phyloP scores from a whole-genome alignment of 2,329 filamentous ascomycete species.

The Talaromyces atroroseus region DNA sequence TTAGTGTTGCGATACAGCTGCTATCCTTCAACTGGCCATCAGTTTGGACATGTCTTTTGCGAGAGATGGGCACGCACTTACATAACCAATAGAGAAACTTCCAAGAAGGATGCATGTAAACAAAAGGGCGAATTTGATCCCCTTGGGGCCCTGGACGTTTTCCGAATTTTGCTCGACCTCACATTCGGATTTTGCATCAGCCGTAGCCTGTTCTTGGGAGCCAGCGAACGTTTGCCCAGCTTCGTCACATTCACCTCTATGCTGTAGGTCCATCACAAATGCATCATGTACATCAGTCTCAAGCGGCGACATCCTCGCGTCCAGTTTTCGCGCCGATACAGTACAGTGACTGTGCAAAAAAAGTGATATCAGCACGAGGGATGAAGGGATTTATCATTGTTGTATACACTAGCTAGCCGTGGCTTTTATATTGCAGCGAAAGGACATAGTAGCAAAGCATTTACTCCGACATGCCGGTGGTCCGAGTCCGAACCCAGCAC shows the following conservation, averaged over 20 bases:
- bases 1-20: not conserved
- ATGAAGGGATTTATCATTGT: not conserved
- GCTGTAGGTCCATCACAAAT: not conserved
- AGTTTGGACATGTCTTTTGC: slow-evolving; percentile 35
- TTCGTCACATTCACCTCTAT: not conserved
- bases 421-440: not conserved
- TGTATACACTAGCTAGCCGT: not conserved
- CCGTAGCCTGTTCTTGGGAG: not conserved
- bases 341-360: not conserved
- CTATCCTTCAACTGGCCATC: slow-evolving; percentile 62
- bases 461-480: not conserved
- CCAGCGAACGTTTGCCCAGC: not conserved
- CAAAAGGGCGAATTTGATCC: not conserved
- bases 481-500: not conserved
- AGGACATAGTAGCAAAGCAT: not conserved
- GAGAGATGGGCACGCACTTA: not conserved
- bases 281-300: no score
- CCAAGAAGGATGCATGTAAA: not conserved
- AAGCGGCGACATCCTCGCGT: not conserved
- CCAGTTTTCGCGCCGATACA: not conserved
- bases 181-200: not conserved
- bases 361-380: not conserved
- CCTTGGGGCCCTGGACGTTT: not conserved
- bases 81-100: not conserved
- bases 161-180: not conserved